Conservation (phyloP, 164 flowering plant genomes). For the Akebia trifoliata region DNA sequence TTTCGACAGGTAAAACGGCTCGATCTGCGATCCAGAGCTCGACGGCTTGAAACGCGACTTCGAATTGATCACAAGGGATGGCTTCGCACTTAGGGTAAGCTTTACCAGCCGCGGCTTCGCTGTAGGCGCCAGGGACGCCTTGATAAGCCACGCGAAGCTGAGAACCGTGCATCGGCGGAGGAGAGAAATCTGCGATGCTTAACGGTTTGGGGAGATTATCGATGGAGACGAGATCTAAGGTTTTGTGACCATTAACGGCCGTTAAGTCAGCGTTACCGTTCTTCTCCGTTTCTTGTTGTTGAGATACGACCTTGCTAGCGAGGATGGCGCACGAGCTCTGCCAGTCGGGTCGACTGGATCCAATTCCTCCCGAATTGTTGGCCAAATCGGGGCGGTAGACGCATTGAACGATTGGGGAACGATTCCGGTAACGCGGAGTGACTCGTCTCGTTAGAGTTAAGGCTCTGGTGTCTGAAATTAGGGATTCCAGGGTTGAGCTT, state of each 20-base stretch:
- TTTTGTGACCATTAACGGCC: slow-evolving; percentile 22
- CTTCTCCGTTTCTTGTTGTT: slow-evolving; percentile 10
- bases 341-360: slow-evolving; percentile 22
- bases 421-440: background rate
- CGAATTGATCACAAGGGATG: slow-evolving; percentile 25
- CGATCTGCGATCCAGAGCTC: slow-evolving; percentile 51
- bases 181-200: slow-evolving; percentile 18
- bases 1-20: slow-evolving; percentile 47
- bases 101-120: slow-evolving; percentile 20
- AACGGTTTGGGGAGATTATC: slow-evolving; percentile 22
- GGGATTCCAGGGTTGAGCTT: slow-evolving; percentile 1
- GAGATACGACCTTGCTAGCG: slow-evolving; percentile 20
- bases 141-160: slow-evolving; percentile 18
- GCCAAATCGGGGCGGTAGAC: slow-evolving; percentile 6
- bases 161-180: slow-evolving; percentile 20
- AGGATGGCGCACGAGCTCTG: slow-evolving; percentile 26
- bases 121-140: slow-evolving; percentile 20
- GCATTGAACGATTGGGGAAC: background rate
- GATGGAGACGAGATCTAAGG: slow-evolving; percentile 21
- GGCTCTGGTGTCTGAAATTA: background rate
- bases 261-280: slow-evolving; percentile 7
- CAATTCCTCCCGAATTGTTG: slow-evolving; percentile 5
- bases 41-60: slow-evolving; percentile 38
- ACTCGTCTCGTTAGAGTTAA: background rate
- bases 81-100: slow-evolving; percentile 22